Evolutionary conservation across 768 basidiomycete species (phyloP).

Genomic region (Tricholoma bakamatsutake): DNA sequence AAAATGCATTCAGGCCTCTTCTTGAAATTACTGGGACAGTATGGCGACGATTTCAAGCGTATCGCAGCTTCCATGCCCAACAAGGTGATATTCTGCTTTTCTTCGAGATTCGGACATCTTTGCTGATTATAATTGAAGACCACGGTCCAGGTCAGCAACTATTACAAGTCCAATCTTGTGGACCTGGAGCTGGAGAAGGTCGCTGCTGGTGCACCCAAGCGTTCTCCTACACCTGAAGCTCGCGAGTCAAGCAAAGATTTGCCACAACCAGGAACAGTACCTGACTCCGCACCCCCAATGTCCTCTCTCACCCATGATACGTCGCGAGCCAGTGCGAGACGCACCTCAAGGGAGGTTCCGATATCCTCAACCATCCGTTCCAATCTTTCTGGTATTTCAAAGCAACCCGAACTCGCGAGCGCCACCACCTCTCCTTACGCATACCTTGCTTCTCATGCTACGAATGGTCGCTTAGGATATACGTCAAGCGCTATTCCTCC

Average conservation of each 20-base stretch:
- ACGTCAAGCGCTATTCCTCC: background rate
- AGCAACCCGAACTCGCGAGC: background rate
- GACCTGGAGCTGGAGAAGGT: constrained; percentile 36
- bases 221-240: constrained; percentile 31
- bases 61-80: constrained; percentile 64
- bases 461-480: background rate
- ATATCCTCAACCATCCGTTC: constrained; percentile 1
- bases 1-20: constrained; percentile 36
- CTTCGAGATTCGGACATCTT: background rate
- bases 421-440: background rate
- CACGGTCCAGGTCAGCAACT: constrained; percentile 48
- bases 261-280: constrained; percentile 11
- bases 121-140: constrained; percentile 32
- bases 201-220: constrained; percentile 35
- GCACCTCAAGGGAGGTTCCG: background rate
- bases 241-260: constrained; percentile 17
- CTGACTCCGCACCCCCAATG: constrained; percentile 18
- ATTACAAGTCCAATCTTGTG: constrained; percentile 38
- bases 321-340: background rate
- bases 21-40: constrained; percentile 47
- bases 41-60: constrained; percentile 64
- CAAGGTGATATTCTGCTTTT: constrained; percentile 34
- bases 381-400: background rate
- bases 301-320: constrained; percentile 13
- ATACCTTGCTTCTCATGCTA: background rate